A percentile compares a stretch with the other conserved stretches of the same genome.
These are phyloP conservation scores for Dothideomycetidae sp. DNA, from an alignment of 2,329 filamentous ascomycete genomes.

Conservation along the genomic window DNA sequence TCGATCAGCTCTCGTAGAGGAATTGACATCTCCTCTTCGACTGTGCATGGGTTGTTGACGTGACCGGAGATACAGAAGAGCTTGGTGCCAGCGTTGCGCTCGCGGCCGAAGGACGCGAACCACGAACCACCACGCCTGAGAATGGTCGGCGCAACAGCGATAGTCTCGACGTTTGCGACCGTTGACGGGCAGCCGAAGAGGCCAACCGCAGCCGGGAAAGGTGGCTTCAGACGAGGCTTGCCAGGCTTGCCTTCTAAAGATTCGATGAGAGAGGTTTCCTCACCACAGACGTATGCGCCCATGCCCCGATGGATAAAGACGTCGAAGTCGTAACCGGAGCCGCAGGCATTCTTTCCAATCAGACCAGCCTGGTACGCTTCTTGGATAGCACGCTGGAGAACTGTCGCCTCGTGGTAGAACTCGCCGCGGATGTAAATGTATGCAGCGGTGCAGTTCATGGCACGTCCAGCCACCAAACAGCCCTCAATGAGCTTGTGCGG, in stretches of 20 bases:
- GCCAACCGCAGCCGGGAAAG: slow-evolving; percentile 93
- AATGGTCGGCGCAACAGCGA: slow-evolving; percentile 91
- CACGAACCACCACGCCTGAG: slow-evolving; percentile 81
- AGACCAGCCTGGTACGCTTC: slow-evolving; percentile 90
- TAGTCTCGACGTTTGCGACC: slow-evolving; percentile 94
- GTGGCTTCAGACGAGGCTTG: slow-evolving; percentile 96
- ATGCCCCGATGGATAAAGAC: slow-evolving; percentile 93
- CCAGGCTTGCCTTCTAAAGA: slow-evolving; percentile 96
- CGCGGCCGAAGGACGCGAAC: slow-evolving; percentile 89
- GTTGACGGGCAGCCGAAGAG: slow-evolving; percentile 97
- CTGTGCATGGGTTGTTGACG: slow-evolving; percentile 95
- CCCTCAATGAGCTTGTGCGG: slow-evolving; percentile 98
- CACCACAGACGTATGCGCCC: slow-evolving; percentile 94
- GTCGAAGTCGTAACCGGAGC: slow-evolving; percentile 93
- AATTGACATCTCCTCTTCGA: slow-evolving; percentile 99
- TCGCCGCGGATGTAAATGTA: slow-evolving; percentile 99
- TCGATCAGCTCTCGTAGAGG: slow-evolving; percentile 92
- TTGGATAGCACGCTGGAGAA: slow-evolving; percentile 90
- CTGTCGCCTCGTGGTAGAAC: slow-evolving; percentile 88
- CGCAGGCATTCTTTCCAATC: slow-evolving; percentile 97
- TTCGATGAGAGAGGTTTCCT: slow-evolving; percentile 96
- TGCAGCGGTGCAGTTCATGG: slow-evolving; percentile 96
- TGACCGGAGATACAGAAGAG: slow-evolving; percentile 97
- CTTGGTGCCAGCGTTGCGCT: slow-evolving; percentile 94
- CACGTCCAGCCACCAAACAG: slow-evolving; percentile 85